Evolutionary conservation across 306 rosid species (phyloP), one percentile per base, ranked within the genome.

Genomic region (Begonia fuchsioides): DNA sequence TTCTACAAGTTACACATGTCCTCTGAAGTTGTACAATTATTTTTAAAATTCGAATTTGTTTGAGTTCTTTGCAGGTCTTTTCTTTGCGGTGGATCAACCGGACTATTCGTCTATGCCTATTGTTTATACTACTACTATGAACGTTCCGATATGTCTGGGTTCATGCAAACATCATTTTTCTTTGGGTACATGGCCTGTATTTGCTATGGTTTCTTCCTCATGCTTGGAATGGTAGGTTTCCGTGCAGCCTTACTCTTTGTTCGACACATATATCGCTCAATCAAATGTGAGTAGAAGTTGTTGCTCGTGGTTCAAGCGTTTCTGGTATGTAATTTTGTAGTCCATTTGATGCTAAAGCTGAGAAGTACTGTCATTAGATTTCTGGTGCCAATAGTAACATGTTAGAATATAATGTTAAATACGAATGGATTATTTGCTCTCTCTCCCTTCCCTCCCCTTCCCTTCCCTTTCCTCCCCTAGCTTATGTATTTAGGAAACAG

Each of bases 141-240:
- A 6, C 71, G 79, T 16, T 79, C 87, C 0, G 82, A 79, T 26
- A 75, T 75, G 87, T 79, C 87, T 0, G 87, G 79, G 13, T 75
- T 75, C 45, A 72, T 79, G 86, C 86, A 78, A 66, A 72, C 81
- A 11, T 74, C 86, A 0, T 79, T 79, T 60, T 79, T 79, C 79
- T 75, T 79, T 10, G 86, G 86, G 7, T 79, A 75, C 82, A 79
- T 79, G 86, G 82, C 82, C 38, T 71, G 82, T 55, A 68, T 79
- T 58, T 72, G 87, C 77, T 79, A 75, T 51, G 86, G 82, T 47
- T 72, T 79, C 79, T 79, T 75, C 74, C 75, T 79, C 56, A 79
- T 79, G 87, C 82, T 79, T 16, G 87, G 87, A 54, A 55, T 70
- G 13, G 76, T 79, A n/a, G 82, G 87, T 5, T 79, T 75, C 64